These are phyloP conservation scores for Plasmodium knowlesi DNA, from an alignment of 169 alveolate genomes.

Conservation along the genomic window DNA sequence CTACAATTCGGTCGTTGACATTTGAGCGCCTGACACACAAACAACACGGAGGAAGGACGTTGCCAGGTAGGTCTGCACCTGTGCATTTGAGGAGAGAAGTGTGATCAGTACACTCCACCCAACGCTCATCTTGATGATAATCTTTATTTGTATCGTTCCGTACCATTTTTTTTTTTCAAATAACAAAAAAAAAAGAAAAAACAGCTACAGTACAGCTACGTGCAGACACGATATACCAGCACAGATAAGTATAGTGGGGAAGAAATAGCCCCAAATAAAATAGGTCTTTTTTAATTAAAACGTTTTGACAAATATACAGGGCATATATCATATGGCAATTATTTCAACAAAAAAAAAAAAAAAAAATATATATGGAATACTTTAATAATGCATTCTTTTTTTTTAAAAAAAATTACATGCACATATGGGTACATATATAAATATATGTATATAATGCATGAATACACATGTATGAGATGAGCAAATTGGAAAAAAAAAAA, in stretches of 20 bases:
- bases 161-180: background rate
- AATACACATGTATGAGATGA: background rate
- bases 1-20: constrained; percentile 57
- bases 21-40: background rate
- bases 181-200: background rate
- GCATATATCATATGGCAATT: background rate
- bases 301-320: constrained; percentile 9
- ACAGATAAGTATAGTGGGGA: background rate
- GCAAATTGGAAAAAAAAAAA: constrained; percentile 3
- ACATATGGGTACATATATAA: background rate
- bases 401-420: background rate
- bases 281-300: background rate
- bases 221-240: background rate
- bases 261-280: background rate
- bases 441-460: background rate
- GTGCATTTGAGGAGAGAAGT: background rate
- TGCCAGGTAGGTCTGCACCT: background rate
- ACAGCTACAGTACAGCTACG: background rate
- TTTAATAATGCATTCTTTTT: background rate
- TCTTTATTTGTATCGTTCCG: background rate
- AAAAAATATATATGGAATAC: background rate
- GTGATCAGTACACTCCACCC: background rate
- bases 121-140: background rate
- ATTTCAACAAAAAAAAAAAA: constrained; percentile 1
- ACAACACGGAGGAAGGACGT: background rate